Evolutionary conservation across 1,284 basidiomycete genomes (phyloP).

Genomic region (Sanghuangporus weigelae): DNA sequence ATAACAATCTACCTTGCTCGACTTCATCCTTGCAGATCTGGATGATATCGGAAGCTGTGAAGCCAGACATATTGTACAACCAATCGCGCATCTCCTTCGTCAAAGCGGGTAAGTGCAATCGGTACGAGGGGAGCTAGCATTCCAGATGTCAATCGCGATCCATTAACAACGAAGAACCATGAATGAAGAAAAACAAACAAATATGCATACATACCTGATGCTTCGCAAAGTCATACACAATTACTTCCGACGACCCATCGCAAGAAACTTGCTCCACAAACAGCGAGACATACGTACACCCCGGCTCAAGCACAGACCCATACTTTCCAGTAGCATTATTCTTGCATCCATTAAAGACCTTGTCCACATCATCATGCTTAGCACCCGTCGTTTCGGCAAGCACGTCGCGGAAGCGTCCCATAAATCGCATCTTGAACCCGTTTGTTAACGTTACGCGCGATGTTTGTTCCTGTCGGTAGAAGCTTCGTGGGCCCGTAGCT

Average conservation of each 20-base stretch:
- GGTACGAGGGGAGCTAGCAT: slow-evolving; percentile 14
- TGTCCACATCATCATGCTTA: slow-evolving; percentile 4
- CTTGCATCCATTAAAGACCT: slow-evolving; percentile 8
- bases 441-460: neutral
- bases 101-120: slow-evolving; percentile 1
- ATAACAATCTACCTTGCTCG: neutral
- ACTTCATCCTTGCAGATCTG: slow-evolving; percentile 14
- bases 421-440: slow-evolving; percentile 8
- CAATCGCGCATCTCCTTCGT: slow-evolving; percentile 11
- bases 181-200: neutral
- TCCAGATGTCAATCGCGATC: neutral
- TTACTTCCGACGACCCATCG: slow-evolving; percentile 11
- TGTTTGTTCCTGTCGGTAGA: neutral
- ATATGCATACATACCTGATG: slow-evolving; percentile 10
- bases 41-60: slow-evolving; percentile 12
- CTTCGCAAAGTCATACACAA: slow-evolving; percentile 18
- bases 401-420: slow-evolving; percentile 14
- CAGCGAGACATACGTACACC: slow-evolving; percentile 13
- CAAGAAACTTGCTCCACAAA: slow-evolving; percentile 7
- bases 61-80: slow-evolving; percentile 11
- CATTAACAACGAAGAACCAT: too few relatives aligned
- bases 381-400: slow-evolving; percentile 10
- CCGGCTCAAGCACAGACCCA: slow-evolving; percentile 6
- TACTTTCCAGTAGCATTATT: neutral
- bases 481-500: neutral